Base-by-base conservation (phyloP, 2,329 filamentous ascomycete species). In the Erysiphe neolycopersici region DNA sequence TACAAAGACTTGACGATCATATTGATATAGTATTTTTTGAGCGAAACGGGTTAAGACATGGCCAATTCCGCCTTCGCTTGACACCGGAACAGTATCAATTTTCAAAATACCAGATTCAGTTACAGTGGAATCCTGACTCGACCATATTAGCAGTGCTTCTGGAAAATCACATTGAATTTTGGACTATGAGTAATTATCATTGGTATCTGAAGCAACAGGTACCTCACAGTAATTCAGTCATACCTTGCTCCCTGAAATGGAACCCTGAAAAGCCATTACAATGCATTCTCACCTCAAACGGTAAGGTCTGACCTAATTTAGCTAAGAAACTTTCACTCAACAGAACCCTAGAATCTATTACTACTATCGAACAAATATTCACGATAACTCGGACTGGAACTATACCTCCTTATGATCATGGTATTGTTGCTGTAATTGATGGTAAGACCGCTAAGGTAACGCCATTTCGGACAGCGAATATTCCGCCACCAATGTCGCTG, bases 201-300 rank as follows among this genome's bases (percentile, higher is more conserved):
- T 98, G 89, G 71, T 95, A 95, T 58, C 66, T 98, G 14, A 98
- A 98, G 62, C 84, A 93, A 57, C 84, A 94, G 56, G 66, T 94
- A 6, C 60, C 63, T 6, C 61, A 67, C 6, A 53, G 51, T 12
- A 50, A 53, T 40, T 52, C 56, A 35, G 49, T 72, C n/a, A 29
- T 47, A n/a, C 42, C 37, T 16, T 46, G 26, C 17, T 47, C 53
- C 14, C 18, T 59, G 5, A 56, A 64, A 0, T 98, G 89, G 89
- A 83, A 98, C 58, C 72, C 82, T 1, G 89, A 95, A 56, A 84
- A 79, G 57, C 63, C 84, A 3, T 62, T 94, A 31, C 70, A 73
- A 13, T 65, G 89, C 41, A 66, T 71, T 16, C 61, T 71, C 9
- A 65, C 67, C 2, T 62, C 66, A 11, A 53, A 61, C 48, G 60